Conservation (phyloP, 768 basidiomycete species). For the Gelatoporia subvermispora region DNA sequence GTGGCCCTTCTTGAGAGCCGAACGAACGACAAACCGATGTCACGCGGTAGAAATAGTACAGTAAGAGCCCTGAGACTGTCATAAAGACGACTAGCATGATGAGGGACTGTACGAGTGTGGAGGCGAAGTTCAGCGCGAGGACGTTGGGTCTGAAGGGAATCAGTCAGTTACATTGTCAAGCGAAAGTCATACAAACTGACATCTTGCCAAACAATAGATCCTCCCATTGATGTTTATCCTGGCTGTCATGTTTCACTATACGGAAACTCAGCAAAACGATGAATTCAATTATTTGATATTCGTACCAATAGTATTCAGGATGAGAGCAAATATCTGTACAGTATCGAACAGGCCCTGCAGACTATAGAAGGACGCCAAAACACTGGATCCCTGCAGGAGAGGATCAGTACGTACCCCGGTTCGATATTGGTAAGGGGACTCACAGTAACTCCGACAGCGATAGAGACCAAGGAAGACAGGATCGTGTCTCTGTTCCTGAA, state of each 20-base stretch:
- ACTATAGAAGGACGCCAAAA: conserved; percentile 63
- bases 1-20: conserved; percentile 50
- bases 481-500: conserved; percentile 56
- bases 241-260: conserved; percentile 9
- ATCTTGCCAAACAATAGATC: conserved; percentile 63
- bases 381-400: conserved; percentile 58
- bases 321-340: conserved; percentile 66
- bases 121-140: conserved; percentile 68
- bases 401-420: background rate
- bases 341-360: conserved; percentile 65
- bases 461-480: conserved; percentile 40
- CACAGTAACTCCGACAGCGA: conserved; percentile 55
- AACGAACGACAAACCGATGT: conserved; percentile 46
- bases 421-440: conserved; percentile 11
- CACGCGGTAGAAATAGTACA: conserved; percentile 55
- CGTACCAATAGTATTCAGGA: conserved; percentile 62
- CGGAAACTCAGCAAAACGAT: background rate
- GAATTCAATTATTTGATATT: background rate
- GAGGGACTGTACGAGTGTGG: conserved; percentile 53
- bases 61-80: conserved; percentile 43
- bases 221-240: conserved; percentile 45
- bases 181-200: conserved; percentile 33
- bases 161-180: background rate
- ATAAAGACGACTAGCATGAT: conserved; percentile 58
- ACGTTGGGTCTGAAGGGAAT: conserved; percentile 53